Evolutionary conservation across 129 eudicot species (phyloP), one percentile per base, ranked within the genome.

Genomic region (Lactuca sativa): DNA sequence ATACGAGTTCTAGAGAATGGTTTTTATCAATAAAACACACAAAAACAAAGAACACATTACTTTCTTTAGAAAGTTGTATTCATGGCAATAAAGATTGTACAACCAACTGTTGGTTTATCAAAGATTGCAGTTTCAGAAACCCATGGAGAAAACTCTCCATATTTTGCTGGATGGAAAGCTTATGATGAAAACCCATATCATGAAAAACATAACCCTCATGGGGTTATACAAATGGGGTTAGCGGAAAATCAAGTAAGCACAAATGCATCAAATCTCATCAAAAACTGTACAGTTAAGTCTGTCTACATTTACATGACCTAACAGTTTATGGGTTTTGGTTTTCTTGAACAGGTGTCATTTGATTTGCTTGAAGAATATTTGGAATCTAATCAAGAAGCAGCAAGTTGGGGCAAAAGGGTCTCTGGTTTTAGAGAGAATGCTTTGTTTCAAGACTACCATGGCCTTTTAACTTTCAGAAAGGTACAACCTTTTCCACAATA

Each of bases 101-200:
- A 80, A 52, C 78, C 82, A 54, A 56, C 56, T 17, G 85, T 59
- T 71, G 80, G 66, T 36, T 56, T 90, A 17, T 90, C 97, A 63
- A 83, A 72, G 61, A 58, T 91, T 53, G 97, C 92, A 9, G 78
- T 69, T 43, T 91, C 95, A 31, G 90, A 91, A 38, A 91, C 97
- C 56, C 97, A 91, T 63, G 97, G 97, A 33, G 97, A 91, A 82
- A 88, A 91, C 74, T 91, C 97, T 1, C 97, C 97, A 0, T 91
- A 91, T 64, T 91, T 91, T 81, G 95, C 97, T 1, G 97, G 97
- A 59, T 91, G 97, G 97, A 91, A 87, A 70, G 97, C 97, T 9
- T 91, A 91, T 55, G 95, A 91, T 73, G 95, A 91, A 69, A 64
- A 91, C 73, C 97, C 97, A 31, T 87, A 87, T 67, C 78, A 91